These are phyloP conservation scores for Camelina laxa DNA, from an alignment of 345 rosid species.

Conservation along the genomic window DNA sequence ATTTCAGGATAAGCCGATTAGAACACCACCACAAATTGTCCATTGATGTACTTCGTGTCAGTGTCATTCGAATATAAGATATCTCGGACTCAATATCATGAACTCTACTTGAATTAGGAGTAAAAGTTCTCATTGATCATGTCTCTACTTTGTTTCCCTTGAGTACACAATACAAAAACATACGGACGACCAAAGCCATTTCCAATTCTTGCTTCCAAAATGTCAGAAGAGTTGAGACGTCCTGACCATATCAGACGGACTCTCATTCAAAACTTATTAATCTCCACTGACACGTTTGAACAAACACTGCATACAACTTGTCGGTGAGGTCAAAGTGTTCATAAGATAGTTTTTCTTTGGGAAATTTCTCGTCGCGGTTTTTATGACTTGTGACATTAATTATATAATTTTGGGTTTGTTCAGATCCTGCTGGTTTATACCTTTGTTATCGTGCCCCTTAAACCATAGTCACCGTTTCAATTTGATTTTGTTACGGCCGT, in stretches of 20 bases:
- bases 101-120: not conserved
- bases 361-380: not conserved
- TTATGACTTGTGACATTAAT: constrained; percentile 11
- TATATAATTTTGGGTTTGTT: constrained; percentile 17
- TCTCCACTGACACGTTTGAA: constrained; percentile 1
- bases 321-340: constrained; percentile 21
- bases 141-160: not conserved
- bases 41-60: constrained; percentile 15
- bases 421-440: constrained; percentile 5
- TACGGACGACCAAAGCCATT: constrained; percentile 32
- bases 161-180: constrained; percentile 22
- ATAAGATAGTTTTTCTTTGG: not conserved
- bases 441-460: not conserved
- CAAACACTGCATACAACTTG: constrained; percentile 23
- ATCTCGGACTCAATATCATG: not conserved
- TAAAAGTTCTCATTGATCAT: not conserved
- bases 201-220: constrained; percentile 14
- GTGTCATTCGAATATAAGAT: not conserved
- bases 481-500: not conserved
- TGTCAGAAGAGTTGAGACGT: constrained; percentile 34
- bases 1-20: constrained; percentile 25
- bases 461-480: not conserved
- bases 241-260: constrained; percentile 28
- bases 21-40: constrained; percentile 6
- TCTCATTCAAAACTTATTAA: constrained; percentile 23